Conservation (phyloP, 352 stramenopile genomes). For the Globisporangium recalcitrans region DNA sequence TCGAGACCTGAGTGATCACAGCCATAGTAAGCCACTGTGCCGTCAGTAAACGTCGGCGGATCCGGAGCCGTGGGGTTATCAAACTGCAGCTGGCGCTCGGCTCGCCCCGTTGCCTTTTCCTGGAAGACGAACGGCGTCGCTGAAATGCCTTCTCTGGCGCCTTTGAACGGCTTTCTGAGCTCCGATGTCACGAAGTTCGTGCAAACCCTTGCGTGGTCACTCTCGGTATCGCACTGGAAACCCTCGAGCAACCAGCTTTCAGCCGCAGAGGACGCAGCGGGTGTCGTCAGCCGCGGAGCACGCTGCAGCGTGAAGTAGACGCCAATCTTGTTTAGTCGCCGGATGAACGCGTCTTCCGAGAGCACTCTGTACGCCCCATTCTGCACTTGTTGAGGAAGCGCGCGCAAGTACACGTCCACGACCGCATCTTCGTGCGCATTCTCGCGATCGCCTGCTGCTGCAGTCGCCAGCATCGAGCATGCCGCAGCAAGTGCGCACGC, state of each 20-base stretch:
- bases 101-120: neutral
- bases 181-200: slow-evolving; percentile 22
- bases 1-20: slow-evolving; percentile 26
- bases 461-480: neutral
- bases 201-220: slow-evolving; percentile 19
- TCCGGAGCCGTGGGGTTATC: slow-evolving; percentile 12
- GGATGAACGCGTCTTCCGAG: slow-evolving; percentile 22
- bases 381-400: slow-evolving; percentile 25
- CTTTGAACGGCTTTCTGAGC: slow-evolving; percentile 13
- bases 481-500: neutral
- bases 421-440: slow-evolving; percentile 8
- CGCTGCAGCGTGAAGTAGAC: slow-evolving; percentile 36
- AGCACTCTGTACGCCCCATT: slow-evolving; percentile 27
- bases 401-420: slow-evolving; percentile 22
- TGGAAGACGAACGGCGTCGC: slow-evolving; percentile 1
- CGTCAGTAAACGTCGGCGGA: slow-evolving; percentile 23
- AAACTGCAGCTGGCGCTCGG: slow-evolving; percentile 36
- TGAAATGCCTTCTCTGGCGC: neutral
- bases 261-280: neutral
- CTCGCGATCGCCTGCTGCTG: neutral
- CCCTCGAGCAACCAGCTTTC: slow-evolving; percentile 36
- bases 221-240: slow-evolving; percentile 26
- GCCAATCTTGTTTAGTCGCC: slow-evolving; percentile 21
- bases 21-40: slow-evolving; percentile 33
- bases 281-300: too few relatives aligned